These are phyloP conservation scores for Aspergillus pseudonomiae DNA, from an alignment of 2,329 filamentous ascomycete genomes.

Conservation along the genomic window DNA sequence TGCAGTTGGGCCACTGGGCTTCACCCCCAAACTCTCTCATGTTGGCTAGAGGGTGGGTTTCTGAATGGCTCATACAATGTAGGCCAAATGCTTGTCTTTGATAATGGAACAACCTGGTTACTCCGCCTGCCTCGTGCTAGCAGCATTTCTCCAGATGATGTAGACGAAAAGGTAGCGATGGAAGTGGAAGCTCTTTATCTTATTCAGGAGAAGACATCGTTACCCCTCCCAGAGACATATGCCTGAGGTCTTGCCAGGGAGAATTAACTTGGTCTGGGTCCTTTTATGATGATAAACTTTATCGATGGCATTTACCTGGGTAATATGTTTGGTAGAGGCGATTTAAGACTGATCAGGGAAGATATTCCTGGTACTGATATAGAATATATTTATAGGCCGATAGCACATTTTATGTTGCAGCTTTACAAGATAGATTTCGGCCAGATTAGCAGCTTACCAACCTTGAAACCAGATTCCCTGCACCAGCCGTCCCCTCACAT, in stretches of 20 bases:
- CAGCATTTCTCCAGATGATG: conserved; percentile 1
- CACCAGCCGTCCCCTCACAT: not conserved
- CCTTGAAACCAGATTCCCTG: not conserved
- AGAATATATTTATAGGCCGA: not conserved
- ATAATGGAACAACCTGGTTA: not conserved
- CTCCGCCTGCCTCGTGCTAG: not conserved
- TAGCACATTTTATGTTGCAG: not conserved
- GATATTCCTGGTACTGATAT: not conserved
- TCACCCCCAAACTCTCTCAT: not conserved
- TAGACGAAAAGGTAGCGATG: not conserved
- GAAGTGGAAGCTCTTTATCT: not conserved
- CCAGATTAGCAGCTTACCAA: not conserved
- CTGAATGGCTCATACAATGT: conserved; percentile 2
- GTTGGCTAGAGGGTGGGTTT: not conserved
- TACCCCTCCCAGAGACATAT: not conserved
- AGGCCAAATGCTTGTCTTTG: not conserved
- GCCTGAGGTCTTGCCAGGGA: not conserved
- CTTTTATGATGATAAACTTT: not conserved
- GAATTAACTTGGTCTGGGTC: not conserved
- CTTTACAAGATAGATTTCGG: not conserved
- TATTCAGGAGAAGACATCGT: not conserved
- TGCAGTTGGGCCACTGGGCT: not conserved
- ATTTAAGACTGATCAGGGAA: not conserved
- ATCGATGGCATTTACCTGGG: not conserved
- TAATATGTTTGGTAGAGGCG: not conserved